Evolutionary conservation across 2,329 filamentous ascomycete genomes (phyloP).

Genomic region (Fusarium fracticaudum): DNA sequence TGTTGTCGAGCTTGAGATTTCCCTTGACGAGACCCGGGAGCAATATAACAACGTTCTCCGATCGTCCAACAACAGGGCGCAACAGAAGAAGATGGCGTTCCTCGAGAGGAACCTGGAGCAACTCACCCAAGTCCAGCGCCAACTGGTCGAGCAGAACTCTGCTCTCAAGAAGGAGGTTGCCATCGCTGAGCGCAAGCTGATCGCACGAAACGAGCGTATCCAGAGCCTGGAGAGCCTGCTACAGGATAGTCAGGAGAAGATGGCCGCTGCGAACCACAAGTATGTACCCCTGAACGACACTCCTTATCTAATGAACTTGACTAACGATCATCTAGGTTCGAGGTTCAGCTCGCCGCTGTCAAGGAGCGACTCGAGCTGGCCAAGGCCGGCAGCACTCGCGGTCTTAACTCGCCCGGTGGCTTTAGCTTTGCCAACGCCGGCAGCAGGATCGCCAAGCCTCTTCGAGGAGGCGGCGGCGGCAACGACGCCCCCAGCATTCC

Average conservation of each 20-base stretch:
- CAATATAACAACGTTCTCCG: slow-evolving; percentile 99
- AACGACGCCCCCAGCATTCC: slow-evolving; percentile 59
- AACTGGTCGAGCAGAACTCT: slow-evolving; percentile 97
- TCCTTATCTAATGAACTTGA: not conserved
- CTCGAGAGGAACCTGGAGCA: slow-evolving; percentile 98
- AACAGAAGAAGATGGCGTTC: slow-evolving; percentile 99
- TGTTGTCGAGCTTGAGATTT: slow-evolving; percentile 97
- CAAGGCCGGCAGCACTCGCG: slow-evolving; percentile 89
- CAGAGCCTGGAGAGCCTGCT: slow-evolving; percentile 90
- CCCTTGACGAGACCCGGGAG: slow-evolving; percentile 94
- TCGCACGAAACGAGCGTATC: slow-evolving; percentile 96
- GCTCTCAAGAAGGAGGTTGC: slow-evolving; percentile 98
- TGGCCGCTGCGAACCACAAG: slow-evolving; percentile 97
- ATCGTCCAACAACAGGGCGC: slow-evolving; percentile 95
- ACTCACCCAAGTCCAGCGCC: slow-evolving; percentile 94
- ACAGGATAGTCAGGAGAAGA: slow-evolving; percentile 97
- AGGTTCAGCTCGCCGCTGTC: slow-evolving; percentile 94
- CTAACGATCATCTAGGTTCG: slow-evolving; percentile 73
- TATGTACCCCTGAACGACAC: slow-evolving; percentile 58
- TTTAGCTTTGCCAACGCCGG: slow-evolving; percentile 76
- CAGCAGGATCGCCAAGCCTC: slow-evolving; percentile 75
- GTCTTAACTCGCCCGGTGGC: slow-evolving; percentile 73
- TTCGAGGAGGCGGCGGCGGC: slow-evolving; percentile 69
- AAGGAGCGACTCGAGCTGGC: slow-evolving; percentile 97
- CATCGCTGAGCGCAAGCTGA: slow-evolving; percentile 96